A percentile compares a stretch with the other conserved stretches of the same genome.
Evolutionary conservation across 1,284 basidiomycete genomes (phyloP).

Genomic region (Ustilago hordei): DNA sequence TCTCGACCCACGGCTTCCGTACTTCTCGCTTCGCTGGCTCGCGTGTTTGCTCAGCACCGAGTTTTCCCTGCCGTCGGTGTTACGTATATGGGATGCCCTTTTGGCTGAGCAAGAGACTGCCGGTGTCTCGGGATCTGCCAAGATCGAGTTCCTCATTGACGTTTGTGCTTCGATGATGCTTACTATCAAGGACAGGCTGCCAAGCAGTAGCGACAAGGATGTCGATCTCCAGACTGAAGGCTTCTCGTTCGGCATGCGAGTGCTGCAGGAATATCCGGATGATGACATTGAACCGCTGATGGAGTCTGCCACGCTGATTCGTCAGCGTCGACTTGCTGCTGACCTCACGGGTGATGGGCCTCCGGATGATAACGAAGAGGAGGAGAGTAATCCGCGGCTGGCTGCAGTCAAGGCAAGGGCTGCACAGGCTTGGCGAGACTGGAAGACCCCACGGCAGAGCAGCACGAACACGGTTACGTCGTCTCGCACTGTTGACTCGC

Average conservation of each 20-base stretch:
- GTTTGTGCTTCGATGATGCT: conserved; percentile 65
- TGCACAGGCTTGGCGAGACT: conserved; percentile 43
- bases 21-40: conserved; percentile 68
- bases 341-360: conserved; percentile 62
- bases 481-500: not conserved
- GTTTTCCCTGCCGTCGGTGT: conserved; percentile 58
- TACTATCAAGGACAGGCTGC: conserved; percentile 37
- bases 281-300: conserved; percentile 61
- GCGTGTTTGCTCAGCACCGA: conserved; percentile 64
- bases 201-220: conserved; percentile 19
- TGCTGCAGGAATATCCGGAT: conserved; percentile 62
- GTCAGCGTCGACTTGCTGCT: conserved; percentile 58
- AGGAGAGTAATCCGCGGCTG: conserved; percentile 13
- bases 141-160: conserved; percentile 66
- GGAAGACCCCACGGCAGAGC: conserved; percentile 27
- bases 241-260: conserved; percentile 54
- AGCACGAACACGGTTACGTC: not conserved
- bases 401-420: conserved; percentile 37
- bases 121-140: conserved; percentile 33
- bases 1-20: conserved; percentile 64
- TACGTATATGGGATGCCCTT: conserved; percentile 65
- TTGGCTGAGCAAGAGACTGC: conserved; percentile 55
- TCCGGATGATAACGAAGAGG: conserved; percentile 51
- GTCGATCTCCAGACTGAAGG: conserved; percentile 48
- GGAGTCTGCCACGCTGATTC: conserved; percentile 52